These are phyloP conservation scores for Juglanconis sp. DNA, from an alignment of 2,329 filamentous ascomycete species.

Conservation along the genomic window DNA sequence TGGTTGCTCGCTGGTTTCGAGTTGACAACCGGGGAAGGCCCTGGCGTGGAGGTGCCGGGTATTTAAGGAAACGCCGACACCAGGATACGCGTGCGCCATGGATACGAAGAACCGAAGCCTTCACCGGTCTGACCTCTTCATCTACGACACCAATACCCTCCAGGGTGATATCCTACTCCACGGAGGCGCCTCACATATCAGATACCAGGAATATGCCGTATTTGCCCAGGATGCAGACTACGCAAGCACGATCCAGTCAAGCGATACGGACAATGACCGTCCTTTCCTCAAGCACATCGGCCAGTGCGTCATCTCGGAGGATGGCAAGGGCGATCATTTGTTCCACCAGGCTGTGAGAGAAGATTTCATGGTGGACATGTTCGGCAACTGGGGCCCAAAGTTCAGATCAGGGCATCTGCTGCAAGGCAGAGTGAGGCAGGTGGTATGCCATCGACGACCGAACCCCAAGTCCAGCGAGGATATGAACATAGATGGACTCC, in stretches of 20 bases:
- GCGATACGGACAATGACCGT: slow-evolving; percentile 13
- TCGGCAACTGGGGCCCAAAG: slow-evolving; percentile 20
- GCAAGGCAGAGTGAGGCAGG: slow-evolving; percentile 34
- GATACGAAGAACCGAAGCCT: not conserved
- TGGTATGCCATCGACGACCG: slow-evolving; percentile 36
- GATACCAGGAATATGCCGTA: slow-evolving; percentile 38
- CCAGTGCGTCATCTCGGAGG: slow-evolving; percentile 33
- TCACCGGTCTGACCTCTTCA: slow-evolving; percentile 32
- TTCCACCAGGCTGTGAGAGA: slow-evolving; percentile 32
- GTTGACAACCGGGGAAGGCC: too few relatives aligned
- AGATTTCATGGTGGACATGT: slow-evolving; percentile 27
- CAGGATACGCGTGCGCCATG: not conserved
- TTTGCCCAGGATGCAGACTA: slow-evolving; percentile 22
- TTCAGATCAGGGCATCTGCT: slow-evolving; percentile 18
- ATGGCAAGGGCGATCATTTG: slow-evolving; percentile 28
- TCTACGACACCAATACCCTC: slow-evolving; percentile 32
- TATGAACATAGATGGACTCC: slow-evolving; percentile 33
- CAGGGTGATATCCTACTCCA: slow-evolving; percentile 33
- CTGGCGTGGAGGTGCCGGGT: too few relatives aligned
- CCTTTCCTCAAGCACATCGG: slow-evolving; percentile 25
- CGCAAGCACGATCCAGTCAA: slow-evolving; percentile 22
- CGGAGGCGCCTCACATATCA: slow-evolving; percentile 30
- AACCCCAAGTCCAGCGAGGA: slow-evolving; percentile 23
- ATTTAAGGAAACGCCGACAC: not conserved
- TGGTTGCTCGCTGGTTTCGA: too few relatives aligned